Percentiles rank a stretch among this genome's conserved stretches.
These are phyloP conservation scores for Nitzschia sp. DNA, from an alignment of 108 stramenopile genomes.

Conservation along the genomic window DNA sequence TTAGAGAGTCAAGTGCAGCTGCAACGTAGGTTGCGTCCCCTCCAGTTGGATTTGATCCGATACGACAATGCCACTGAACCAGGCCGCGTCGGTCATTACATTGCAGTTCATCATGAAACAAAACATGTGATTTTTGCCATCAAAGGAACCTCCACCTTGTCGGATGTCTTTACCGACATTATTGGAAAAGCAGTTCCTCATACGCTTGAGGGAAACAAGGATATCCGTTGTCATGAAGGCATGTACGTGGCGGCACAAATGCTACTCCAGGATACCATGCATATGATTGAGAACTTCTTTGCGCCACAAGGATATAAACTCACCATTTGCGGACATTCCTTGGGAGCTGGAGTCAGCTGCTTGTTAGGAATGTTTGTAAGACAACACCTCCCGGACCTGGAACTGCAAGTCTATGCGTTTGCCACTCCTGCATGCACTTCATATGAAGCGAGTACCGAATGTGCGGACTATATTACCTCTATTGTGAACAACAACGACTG, in stretches of 20 bases:
- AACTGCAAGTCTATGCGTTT: slow-evolving; percentile 50
- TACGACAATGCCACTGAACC: slow-evolving; percentile 38
- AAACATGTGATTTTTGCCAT: slow-evolving; percentile 41
- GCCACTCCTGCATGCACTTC: slow-evolving; percentile 45
- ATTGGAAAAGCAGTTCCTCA: slow-evolving; percentile 20
- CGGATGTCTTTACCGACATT: slow-evolving; percentile 43
- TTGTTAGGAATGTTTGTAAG: slow-evolving; percentile 34
- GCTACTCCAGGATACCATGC: slow-evolving; percentile 32
- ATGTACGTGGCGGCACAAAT: slow-evolving; percentile 26
- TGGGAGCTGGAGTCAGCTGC: slow-evolving; percentile 45
- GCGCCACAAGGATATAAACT: slow-evolving; percentile 40
- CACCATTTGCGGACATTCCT: slow-evolving; percentile 41
- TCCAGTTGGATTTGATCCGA: slow-evolving; percentile 12
- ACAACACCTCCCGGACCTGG: slow-evolving; percentile 18
- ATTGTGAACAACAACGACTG: slow-evolving; percentile 55
- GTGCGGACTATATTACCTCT: slow-evolving; percentile 34
- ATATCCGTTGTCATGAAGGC: slow-evolving; percentile 17
- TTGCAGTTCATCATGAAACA: slow-evolving; percentile 24
- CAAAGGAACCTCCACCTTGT: slow-evolving; percentile 41
- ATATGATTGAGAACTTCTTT: slow-evolving; percentile 40
- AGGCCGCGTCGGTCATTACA: slow-evolving; percentile 37
- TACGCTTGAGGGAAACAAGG: slow-evolving; percentile 6
- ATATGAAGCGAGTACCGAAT: slow-evolving; percentile 13
- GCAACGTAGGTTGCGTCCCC: background rate
- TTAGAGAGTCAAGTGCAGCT: slow-evolving; percentile 17